A percentile compares a stretch with the other conserved stretches of the same genome.
phyloP scores from a whole-genome alignment of 2,329 filamentous ascomycete species.

The Orbilia oligospora region DNA sequence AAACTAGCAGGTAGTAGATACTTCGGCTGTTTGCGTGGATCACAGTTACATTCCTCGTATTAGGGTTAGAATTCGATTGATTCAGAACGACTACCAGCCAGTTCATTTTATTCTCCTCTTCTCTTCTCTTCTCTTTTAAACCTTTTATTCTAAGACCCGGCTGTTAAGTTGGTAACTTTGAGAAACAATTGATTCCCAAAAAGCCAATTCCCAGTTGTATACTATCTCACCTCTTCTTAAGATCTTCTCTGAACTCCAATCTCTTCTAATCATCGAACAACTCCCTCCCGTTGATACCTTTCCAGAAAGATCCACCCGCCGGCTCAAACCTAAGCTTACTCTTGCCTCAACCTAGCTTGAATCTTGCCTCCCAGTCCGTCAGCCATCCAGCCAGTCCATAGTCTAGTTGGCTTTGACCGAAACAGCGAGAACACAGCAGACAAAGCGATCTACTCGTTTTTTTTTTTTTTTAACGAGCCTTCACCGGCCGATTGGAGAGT shows the following conservation, averaged over 20 bases:
- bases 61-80: background rate
- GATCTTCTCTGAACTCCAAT: background rate
- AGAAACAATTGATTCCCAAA: conserved; percentile 1
- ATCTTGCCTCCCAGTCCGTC: too few species aligned
- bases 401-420: too few species aligned
- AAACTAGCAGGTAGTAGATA: too few species aligned
- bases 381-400: too few species aligned
- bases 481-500: conserved; percentile 21
- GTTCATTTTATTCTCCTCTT: background rate
- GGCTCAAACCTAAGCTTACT: too few species aligned
- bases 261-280: conserved; percentile 14
- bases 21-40: conserved; percentile 1
- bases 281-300: background rate
- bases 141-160: background rate
- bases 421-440: background rate
- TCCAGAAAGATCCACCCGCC: conserved; percentile 27
- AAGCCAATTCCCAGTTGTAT: conserved; percentile 6
- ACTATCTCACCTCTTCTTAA: background rate
- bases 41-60: background rate
- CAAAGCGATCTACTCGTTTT: too few species aligned
- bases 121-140: background rate
- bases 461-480: background rate
- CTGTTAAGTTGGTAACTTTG: too few species aligned
- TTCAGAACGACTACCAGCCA: background rate
- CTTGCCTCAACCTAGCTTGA: too few species aligned